Conservation (phyloP, 805 yeast species). For the Nakazawaea populi region DNA sequence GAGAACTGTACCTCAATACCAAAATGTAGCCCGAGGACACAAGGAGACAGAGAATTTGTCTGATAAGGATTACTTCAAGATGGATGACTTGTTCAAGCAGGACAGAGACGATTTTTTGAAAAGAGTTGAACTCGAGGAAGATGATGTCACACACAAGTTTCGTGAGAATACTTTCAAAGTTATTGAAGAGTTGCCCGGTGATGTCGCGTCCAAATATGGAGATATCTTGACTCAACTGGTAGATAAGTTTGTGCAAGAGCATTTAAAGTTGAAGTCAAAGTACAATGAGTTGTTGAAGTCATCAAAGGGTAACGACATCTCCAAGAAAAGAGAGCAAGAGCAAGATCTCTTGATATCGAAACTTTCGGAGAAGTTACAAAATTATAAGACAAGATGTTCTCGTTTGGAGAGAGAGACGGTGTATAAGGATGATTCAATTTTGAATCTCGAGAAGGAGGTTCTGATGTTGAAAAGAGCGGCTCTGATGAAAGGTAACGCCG, state of each 20-base stretch:
- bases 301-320: background rate
- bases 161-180: conserved; percentile 4
- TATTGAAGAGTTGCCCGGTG: conserved; percentile 8
- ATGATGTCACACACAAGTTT: conserved; percentile 3
- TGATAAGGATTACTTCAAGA: conserved; percentile 1
- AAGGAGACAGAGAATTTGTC: conserved; percentile 9
- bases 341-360: conserved; percentile 1
- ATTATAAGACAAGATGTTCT: background rate
- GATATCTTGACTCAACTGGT: background rate
- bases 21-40: background rate
- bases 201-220: conserved; percentile 10
- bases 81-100: conserved; percentile 10
- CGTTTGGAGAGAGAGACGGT: background rate
- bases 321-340: background rate
- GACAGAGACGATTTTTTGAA: conserved; percentile 4
- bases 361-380: conserved; percentile 6
- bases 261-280: conserved; percentile 5
- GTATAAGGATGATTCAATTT: background rate
- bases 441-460: background rate
- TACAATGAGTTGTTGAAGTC: conserved; percentile 2
- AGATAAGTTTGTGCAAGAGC: conserved; percentile 4
- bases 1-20: background rate
- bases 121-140: background rate
- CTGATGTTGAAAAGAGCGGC: background rate
- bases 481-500: background rate